A percentile compares a stretch with the other conserved stretches of the same genome.
Evolutionary conservation across 768 basidiomycete species (phyloP).

Genomic region (Naganishia onofrii): DNA sequence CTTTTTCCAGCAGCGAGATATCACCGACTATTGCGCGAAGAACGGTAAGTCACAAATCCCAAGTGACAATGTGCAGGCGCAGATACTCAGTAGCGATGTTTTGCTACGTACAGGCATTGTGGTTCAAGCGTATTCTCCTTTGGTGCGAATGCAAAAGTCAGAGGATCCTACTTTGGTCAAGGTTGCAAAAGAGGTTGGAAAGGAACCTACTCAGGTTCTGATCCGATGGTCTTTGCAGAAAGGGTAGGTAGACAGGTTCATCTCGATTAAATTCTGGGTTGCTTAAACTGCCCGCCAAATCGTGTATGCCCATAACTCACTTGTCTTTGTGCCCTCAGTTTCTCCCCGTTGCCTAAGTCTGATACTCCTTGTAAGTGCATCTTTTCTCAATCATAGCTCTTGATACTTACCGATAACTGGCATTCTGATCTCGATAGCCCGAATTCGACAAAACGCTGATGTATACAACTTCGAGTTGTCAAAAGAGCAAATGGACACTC

Average conservation of each 20-base stretch:
- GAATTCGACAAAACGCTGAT: conserved; percentile 59
- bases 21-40: conserved; percentile 69
- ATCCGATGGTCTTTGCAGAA: conserved; percentile 57
- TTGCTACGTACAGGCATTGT: conserved; percentile 30
- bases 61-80: background rate
- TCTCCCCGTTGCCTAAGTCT: conserved; percentile 81
- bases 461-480: conserved; percentile 73
- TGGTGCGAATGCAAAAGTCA: conserved; percentile 43
- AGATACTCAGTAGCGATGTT: background rate
- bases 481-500: conserved; percentile 63
- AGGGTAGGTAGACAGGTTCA: too few species aligned
- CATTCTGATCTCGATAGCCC: conserved; percentile 26
- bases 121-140: conserved; percentile 47
- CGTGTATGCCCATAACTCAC: background rate
- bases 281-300: background rate
- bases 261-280: background rate
- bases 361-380: conserved; percentile 55
- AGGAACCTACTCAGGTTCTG: conserved; percentile 54
- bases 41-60: conserved; percentile 48
- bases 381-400: background rate
- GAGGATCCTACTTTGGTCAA: conserved; percentile 40
- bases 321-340: conserved; percentile 56
- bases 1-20: conserved; percentile 71
- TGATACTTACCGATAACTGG: too few species aligned
- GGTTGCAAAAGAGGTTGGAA: conserved; percentile 48